These are phyloP conservation scores for Neoboletus brunneissimus DNA, from an alignment of 768 basidiomycete genomes.

Conservation along the genomic window DNA sequence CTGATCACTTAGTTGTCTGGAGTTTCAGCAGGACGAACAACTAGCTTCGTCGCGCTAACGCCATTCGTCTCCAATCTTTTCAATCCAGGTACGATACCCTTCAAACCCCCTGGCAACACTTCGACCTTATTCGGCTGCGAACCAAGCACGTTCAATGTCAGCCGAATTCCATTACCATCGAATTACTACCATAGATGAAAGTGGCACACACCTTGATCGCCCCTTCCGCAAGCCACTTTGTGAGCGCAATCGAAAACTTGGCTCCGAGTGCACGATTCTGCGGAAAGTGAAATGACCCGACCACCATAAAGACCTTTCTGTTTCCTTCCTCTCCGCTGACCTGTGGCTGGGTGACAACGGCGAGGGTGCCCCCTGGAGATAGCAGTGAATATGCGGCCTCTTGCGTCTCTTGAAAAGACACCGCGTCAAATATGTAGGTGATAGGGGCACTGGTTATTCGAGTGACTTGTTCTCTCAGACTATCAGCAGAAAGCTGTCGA, in stretches of 20 bases:
- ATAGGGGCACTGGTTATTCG: constrained; percentile 7
- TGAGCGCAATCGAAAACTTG: constrained; percentile 10
- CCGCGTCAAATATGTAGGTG: constrained; percentile 26
- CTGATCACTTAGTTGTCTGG: neutral
- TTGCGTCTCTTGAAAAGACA: constrained; percentile 35
- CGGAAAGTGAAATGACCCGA: constrained; percentile 4
- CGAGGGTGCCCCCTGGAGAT: constrained; percentile 29
- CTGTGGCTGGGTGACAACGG: neutral
- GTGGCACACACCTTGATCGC: constrained; percentile 12
- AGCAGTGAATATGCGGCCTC: constrained; percentile 29
- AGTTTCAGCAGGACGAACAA: constrained; percentile 27
- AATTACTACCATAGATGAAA: neutral
- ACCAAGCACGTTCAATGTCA: neutral
- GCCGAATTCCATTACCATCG: too few species aligned
- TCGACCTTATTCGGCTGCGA: constrained; percentile 37
- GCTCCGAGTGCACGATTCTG: constrained; percentile 8
- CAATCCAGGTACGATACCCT: constrained; percentile 33
- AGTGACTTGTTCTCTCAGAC: constrained; percentile 6
- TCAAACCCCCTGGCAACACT: constrained; percentile 37
- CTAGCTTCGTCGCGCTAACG: constrained; percentile 41
- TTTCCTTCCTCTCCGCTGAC: constrained; percentile 1
- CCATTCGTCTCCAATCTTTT: constrained; percentile 26
- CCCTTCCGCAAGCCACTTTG: constrained; percentile 18
- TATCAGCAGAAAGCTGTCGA: constrained; percentile 18
- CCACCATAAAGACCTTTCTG: neutral